Percentiles rank a stretch among this genome's conserved stretches.
phyloP scores from a whole-genome alignment of 208 protist genomes.

The Leishmania arabica region DNA sequence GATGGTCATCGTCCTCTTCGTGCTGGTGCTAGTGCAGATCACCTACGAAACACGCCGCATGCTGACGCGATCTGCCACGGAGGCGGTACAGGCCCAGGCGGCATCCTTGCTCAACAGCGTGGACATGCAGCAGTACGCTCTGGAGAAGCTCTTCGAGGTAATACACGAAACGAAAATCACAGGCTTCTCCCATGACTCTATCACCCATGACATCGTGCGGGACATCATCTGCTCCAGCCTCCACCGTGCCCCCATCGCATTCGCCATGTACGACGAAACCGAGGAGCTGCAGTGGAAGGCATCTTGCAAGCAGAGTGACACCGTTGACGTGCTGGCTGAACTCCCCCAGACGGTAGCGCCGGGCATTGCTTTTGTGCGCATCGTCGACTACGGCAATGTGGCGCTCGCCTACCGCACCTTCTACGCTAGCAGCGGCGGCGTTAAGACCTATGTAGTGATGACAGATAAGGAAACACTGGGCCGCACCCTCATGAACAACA shows the following conservation, averaged over 20 bases:
- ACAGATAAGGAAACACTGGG: conserved; percentile 50
- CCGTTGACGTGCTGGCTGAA: neutral
- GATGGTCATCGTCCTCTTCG: conserved; percentile 60
- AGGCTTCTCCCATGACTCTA: neutral
- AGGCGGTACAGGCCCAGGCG: conserved; percentile 38
- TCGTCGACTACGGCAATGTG: conserved; percentile 17
- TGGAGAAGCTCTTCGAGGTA: conserved; percentile 22
- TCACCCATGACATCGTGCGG: neutral
- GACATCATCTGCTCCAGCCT: conserved; percentile 34
- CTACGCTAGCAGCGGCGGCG: neutral
- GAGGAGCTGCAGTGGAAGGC: conserved; percentile 17
- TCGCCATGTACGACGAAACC: conserved; percentile 29
- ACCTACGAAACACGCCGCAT: conserved; percentile 52
- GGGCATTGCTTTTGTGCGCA: neutral
- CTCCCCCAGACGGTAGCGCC: conserved; percentile 16
- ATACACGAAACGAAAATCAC: conserved; percentile 4
- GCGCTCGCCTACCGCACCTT: conserved; percentile 18
- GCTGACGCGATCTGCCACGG: conserved; percentile 33
- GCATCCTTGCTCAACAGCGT: conserved; percentile 28
- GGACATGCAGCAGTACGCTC: conserved; percentile 20
- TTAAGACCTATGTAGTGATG: conserved; percentile 15
- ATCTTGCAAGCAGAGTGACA: conserved; percentile 1
- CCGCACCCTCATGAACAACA: conserved; percentile 40
- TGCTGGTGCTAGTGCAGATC: conserved; percentile 55
- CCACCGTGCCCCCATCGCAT: conserved; percentile 34